A percentile compares a stretch with the other conserved stretches of the same genome.
phyloP scores from a whole-genome alignment of 768 basidiomycete genomes.

The Hygrocybe coccinea region DNA sequence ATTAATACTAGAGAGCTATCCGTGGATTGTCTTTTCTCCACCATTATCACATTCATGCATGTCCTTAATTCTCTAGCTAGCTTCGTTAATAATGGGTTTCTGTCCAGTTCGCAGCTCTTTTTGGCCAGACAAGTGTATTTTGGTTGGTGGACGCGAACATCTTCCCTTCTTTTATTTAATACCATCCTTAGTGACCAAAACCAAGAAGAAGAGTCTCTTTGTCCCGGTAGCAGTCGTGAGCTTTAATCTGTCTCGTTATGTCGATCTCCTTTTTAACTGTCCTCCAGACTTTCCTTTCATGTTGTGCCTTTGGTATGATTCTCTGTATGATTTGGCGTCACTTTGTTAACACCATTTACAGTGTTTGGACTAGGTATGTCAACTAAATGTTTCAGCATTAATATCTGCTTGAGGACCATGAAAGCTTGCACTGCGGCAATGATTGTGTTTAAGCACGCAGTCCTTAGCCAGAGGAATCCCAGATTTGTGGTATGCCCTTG shows the following conservation, averaged over 20 bases:
- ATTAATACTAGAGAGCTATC: constrained; percentile 30
- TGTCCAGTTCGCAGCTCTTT: constrained; percentile 39
- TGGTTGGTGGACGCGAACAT: constrained; percentile 19
- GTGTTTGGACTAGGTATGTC: constrained; percentile 11
- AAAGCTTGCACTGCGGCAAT: constrained; percentile 11
- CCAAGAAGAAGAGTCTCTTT: constrained; percentile 21
- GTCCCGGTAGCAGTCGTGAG: constrained; percentile 29
- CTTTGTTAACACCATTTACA: neutral
- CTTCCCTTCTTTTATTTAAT: neutral
- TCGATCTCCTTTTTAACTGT: neutral
- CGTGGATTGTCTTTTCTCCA: constrained; percentile 40
- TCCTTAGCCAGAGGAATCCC: constrained; percentile 2
- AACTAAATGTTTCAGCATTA: neutral
- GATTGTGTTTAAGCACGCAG: constrained; percentile 7
- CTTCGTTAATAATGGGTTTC: neutral
- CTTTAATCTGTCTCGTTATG: neutral
- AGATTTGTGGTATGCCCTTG: constrained; percentile 26
- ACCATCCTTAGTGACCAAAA: constrained; percentile 4
- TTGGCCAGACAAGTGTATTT: constrained; percentile 40
- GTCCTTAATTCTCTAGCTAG: constrained; percentile 8
- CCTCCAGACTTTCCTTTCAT: constrained; percentile 21
- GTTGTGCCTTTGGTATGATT: constrained; percentile 28
- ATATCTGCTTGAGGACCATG: neutral
- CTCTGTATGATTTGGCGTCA: neutral
- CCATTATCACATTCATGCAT: constrained; percentile 41